These are phyloP conservation scores for Aspergillus asperescens DNA, from an alignment of 495 filamentous ascomycete genomes.

Conservation along the genomic window DNA sequence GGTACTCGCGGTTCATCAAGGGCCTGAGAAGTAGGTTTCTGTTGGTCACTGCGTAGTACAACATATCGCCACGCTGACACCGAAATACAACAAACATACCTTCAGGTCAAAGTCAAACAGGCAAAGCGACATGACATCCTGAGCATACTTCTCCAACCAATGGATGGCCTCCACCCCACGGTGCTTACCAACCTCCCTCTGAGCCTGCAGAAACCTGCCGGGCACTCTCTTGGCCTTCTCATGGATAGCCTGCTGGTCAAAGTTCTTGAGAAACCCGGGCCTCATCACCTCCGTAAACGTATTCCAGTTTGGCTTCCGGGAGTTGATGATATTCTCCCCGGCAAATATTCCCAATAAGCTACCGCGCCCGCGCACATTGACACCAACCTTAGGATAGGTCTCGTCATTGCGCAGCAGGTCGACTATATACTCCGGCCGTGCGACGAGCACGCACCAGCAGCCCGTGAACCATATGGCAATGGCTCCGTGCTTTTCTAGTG, in stretches of 20 bases:
- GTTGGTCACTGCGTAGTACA: not conserved
- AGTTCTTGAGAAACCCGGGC: not conserved
- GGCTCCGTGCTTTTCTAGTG: conserved; percentile 1
- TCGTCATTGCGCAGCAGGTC: conserved; percentile 5
- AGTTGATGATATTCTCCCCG: conserved; percentile 26
- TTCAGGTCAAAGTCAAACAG: conserved; percentile 18
- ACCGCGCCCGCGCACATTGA: not conserved
- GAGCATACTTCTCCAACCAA: conserved; percentile 11
- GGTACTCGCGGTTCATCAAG: conserved; percentile 1
- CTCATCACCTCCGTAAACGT: conserved; percentile 19
- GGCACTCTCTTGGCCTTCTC: not conserved
- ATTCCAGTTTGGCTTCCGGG: conserved; percentile 16
- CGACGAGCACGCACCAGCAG: not conserved
- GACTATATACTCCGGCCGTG: not conserved
- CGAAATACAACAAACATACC: conserved; percentile 1
- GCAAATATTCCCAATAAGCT: not conserved
- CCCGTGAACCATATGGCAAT: not conserved
- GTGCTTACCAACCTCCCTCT: not conserved
- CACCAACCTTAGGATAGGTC: not conserved
- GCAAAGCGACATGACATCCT: conserved; percentile 16
- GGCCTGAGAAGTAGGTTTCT: not conserved
- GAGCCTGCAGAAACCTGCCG: conserved; percentile 1
- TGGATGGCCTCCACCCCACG: conserved; percentile 10
- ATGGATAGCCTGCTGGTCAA: not conserved
- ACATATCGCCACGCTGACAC: not conserved